Evolutionary conservation across 768 basidiomycete species (phyloP).

Genomic region (Hypsizygus marmoreus): DNA sequence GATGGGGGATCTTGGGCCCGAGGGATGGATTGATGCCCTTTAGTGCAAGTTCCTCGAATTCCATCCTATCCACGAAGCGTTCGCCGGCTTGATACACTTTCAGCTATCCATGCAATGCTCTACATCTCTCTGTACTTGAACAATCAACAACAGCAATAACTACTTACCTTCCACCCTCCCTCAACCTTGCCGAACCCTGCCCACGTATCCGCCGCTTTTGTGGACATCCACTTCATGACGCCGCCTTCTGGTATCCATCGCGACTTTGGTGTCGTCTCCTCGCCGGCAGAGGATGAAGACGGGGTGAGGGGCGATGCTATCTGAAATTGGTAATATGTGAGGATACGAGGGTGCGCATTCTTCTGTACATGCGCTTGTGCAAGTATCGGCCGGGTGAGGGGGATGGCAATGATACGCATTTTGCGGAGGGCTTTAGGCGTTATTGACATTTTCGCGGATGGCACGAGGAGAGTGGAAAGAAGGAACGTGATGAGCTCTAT

Average conservation of each 20-base stretch:
- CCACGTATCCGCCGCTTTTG: conserved; percentile 62
- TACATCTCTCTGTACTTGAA: not conserved
- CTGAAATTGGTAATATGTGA: conserved; percentile 51
- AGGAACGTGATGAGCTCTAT: not conserved
- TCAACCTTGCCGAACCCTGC: conserved; percentile 67
- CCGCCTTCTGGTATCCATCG: conserved; percentile 44
- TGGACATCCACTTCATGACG: conserved; percentile 46
- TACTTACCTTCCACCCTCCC: conserved; percentile 72
- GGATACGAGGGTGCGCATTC: conserved; percentile 20
- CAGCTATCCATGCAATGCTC: conserved; percentile 39
- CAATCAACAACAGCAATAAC: conserved; percentile 3
- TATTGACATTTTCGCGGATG: conserved; percentile 20
- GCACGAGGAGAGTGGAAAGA: not conserved
- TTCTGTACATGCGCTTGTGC: conserved; percentile 16
- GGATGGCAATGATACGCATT: conserved; percentile 48
- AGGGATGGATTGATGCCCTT: conserved; percentile 72
- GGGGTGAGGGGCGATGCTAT: conserved; percentile 26
- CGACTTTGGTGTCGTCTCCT: conserved; percentile 28
- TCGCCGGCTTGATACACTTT: conserved; percentile 66
- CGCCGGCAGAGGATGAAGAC: conserved; percentile 13
- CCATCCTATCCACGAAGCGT: conserved; percentile 67
- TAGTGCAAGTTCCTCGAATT: conserved; percentile 80
- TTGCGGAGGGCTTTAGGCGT: conserved; percentile 28
- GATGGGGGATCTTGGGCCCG: conserved; percentile 49
- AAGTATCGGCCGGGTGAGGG: conserved; percentile 39